Base-by-base conservation (phyloP, 176 grass and related monocot species). In the Metroxylon sagu region DNA sequence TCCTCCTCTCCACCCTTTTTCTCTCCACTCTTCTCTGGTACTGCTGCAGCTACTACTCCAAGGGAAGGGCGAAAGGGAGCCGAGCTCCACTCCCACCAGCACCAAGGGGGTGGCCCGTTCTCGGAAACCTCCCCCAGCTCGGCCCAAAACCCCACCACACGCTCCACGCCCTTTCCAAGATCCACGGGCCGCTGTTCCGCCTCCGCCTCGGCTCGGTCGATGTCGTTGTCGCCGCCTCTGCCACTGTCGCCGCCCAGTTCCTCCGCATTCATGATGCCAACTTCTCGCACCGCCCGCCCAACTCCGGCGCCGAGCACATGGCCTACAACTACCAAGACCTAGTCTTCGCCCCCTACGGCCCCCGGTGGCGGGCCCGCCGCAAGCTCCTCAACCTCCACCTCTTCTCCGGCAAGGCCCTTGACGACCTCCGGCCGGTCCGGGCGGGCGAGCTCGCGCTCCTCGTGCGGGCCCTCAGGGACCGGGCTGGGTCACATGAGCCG, bases 281-380 rank as follows among this genome's bases (percentile, higher is more conserved):
- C 25, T 95, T 95, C 76, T 60, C 74, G 60, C 71, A 58, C 81
- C 73, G 85, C 0, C 81, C 89, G 0, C 81, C 75, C 16, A 95
- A 75, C 75, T 95, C 85, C 1, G 77, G 89, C 5, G 81, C 68
- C 61, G 81, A 95, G 75, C 78, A 82, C 56, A 62, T 82, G 59
- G 85, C 89, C 6, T 95, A 95, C 71, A 88, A 95, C 68, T 88
- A 95, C 72, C 84, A 85, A 66, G 89, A 95, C 75, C 10, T 95
- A 1, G 85, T 95, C 23, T 95, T 88, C 64, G 89, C 75, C 16
- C 84, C 89, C 0, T 95, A 95, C 18, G 89, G 84, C 0, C 14
- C 74, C 4, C 81, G 89, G 16, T 88, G 89, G 89, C 74, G 89
- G 19, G 67, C 71, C 4, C 65, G 85, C 67, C 75, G 84, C 14